A percentile compares a stretch with the other conserved stretches of the same genome.
phyloP scores from a whole-genome alignment of 305 asterid genomes.

The Fraxinus albicans region DNA sequence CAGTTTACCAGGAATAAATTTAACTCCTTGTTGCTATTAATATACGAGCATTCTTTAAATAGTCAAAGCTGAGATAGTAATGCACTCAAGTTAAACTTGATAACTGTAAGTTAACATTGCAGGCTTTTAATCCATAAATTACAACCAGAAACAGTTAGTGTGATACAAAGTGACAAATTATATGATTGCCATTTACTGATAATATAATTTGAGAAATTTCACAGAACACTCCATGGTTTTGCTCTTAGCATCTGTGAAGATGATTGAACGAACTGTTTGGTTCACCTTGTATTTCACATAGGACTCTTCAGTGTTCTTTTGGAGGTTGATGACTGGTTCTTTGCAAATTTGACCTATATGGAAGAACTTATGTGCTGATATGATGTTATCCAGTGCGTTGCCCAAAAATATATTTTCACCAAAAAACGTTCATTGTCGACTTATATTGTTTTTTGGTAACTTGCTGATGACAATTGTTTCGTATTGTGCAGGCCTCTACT shows the following conservation, averaged over 20 bases:
- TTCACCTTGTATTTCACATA: neutral
- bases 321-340: neutral
- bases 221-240: neutral
- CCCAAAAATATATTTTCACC: neutral
- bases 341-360: neutral
- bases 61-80: neutral
- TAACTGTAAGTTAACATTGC: neutral
- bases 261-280: neutral
- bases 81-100: neutral
- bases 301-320: conserved; percentile 11
- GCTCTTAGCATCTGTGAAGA: neutral
- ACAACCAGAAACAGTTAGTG: neutral
- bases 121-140: neutral
- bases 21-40: neutral
- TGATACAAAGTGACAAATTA: neutral
- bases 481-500: conserved; percentile 63
- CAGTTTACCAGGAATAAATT: neutral
- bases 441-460: neutral
- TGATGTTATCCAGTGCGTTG: conserved; percentile 3
- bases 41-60: neutral
- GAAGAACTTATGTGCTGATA: conserved; percentile 3
- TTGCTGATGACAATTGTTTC: conserved; percentile 13
- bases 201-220: neutral
- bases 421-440: neutral
- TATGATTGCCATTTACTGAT: neutral